Evolutionary conservation across 2,329 filamentous ascomycete species (phyloP), one percentile per base, ranked within the genome.

Genomic region (Fusarium vanettenii): DNA sequence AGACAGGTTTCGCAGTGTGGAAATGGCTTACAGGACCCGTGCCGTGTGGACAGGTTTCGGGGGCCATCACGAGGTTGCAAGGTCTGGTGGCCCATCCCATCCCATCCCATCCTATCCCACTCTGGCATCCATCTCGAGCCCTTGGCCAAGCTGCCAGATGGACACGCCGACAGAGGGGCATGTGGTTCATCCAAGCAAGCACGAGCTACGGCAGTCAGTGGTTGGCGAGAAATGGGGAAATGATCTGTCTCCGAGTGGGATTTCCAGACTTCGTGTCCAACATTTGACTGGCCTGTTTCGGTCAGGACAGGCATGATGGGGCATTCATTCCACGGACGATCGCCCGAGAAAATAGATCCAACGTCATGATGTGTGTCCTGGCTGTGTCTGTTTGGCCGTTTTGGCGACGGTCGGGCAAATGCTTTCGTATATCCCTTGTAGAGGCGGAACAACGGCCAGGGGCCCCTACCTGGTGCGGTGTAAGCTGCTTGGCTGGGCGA

Each of bases 171-270:
- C 39, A 61, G 43, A 35, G 35, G 31, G 18, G 16, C 60, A 62
- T 62, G 60, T 63, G 60, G 60, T 27, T 25, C 60, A 35, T 31
- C 33, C 43, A 35, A 37, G 43, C 22, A 50, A 37, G 48, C 60
- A 39, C 43, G 48, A 35, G 70, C 55, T 61, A 37, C 43, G 69
- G 72, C 57, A 72, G 71, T 72, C 74, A 50, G 41, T 63, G 9
- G 66, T 50, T 59, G 62, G 66, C 70, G 67, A 64, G 60, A 48
- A 33, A 43, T 35, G 57, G 35, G 52, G 63, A 67, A 68, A 64
- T 73, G 71, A 64, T 73, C 59, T 69, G 59, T 64, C 50, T 52
- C 27, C 20, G 29, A 39, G 59, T 61, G 59, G 55, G 57, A 48
- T 66, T 64, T 57, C 56, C 63, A 35, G 64, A 27, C 48, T 35